A percentile compares a stretch with the other conserved stretches of the same genome.
phyloP scores from a whole-genome alignment of 257 asterid genomes.

The Jasminum sambac region DNA sequence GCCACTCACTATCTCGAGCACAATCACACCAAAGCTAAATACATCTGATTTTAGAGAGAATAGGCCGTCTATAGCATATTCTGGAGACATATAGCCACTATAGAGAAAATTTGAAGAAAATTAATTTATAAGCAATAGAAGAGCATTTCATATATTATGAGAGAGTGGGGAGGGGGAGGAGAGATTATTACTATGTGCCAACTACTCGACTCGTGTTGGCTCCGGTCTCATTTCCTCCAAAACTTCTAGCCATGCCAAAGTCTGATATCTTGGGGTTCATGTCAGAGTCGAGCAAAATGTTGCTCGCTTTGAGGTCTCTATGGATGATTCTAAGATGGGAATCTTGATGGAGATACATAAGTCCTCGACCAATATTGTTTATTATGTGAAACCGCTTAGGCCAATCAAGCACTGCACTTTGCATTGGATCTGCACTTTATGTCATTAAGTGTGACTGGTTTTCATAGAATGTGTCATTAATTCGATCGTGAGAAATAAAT shows the following conservation, averaged over 20 bases:
- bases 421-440: constrained; percentile 27
- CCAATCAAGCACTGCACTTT: constrained; percentile 38
- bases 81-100: constrained; percentile 44
- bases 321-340: constrained; percentile 40
- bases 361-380: constrained; percentile 41
- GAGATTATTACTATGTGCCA: too few relatives aligned
- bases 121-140: not conserved
- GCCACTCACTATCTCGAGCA: constrained; percentile 36
- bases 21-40: constrained; percentile 34
- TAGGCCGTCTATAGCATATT: constrained; percentile 31
- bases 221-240: too few relatives aligned
- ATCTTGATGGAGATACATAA: constrained; percentile 51
- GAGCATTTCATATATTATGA: not conserved
- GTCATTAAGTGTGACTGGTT: not conserved
- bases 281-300: constrained; percentile 44
- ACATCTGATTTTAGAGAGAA: constrained; percentile 38
- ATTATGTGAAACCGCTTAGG: constrained; percentile 39
- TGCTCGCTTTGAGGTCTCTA: constrained; percentile 56
- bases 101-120: not conserved
- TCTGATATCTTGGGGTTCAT: constrained; percentile 66
- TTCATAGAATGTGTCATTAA: not conserved
- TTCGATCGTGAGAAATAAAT: too few relatives aligned
- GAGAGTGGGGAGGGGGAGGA: too few relatives aligned
- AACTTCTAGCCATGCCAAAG: constrained; percentile 31
- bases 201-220: too few relatives aligned